Conservation (phyloP, 148 eudicot genomes). For the Persicaria tinctoria region DNA sequence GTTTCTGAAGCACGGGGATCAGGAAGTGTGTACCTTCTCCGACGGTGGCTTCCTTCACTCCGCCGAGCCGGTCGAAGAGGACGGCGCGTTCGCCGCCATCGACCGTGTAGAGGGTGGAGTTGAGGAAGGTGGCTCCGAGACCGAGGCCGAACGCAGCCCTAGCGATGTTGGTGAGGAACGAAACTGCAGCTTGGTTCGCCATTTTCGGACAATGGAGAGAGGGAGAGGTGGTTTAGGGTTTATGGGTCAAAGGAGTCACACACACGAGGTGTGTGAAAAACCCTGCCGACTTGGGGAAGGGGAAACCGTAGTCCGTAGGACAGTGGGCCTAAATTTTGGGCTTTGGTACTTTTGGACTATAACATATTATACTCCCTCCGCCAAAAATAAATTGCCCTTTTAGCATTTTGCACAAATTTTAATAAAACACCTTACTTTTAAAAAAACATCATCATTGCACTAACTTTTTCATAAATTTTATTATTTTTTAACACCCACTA, state of each 20-base stretch:
- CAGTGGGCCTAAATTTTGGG: not conserved
- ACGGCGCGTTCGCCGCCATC: constrained; percentile 14
- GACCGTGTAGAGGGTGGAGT: constrained; percentile 10
- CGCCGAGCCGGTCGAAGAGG: constrained; percentile 15
- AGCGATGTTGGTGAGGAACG: constrained; percentile 12
- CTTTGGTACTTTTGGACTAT: not conserved
- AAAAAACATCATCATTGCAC: no score
- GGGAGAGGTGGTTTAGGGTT: constrained; percentile 15
- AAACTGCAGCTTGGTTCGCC: constrained; percentile 13
- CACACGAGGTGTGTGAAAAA: not conserved
- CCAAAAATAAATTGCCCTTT: no score
- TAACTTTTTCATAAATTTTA: no score
- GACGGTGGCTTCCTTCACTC: constrained; percentile 12
- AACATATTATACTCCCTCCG: no score
- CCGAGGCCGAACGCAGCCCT: constrained; percentile 13
- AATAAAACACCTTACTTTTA: no score
- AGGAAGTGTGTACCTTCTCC: constrained; percentile 68
- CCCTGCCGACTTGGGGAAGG: not conserved
- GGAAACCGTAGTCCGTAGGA: not conserved
- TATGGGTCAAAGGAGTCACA: not conserved
- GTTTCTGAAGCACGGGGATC: constrained; percentile 79
- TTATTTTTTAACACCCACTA: no score
- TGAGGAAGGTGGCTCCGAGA: constrained; percentile 13
- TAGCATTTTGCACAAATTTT: no score
- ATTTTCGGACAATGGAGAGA: constrained; percentile 30